Base-by-base conservation (phyloP, 176 grass and related monocot species). In the Zizania latifolia region DNA sequence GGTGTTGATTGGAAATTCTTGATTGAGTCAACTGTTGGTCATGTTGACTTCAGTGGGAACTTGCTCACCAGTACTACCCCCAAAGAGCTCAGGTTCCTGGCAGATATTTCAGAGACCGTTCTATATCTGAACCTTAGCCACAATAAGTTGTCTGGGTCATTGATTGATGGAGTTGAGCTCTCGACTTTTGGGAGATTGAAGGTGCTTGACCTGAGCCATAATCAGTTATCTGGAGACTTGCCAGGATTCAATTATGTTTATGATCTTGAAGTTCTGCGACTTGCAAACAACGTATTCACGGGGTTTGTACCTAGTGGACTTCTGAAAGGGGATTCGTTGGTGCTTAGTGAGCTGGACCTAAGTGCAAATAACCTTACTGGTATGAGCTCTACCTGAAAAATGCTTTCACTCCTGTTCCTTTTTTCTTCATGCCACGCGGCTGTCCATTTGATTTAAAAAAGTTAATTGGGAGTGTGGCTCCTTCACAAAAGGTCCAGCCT, bases 201-300 rank as follows among this genome's bases (percentile, higher is more conserved):
- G 69, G 92, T 99, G 72, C 78, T 99, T 84, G 95, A 99, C 88
- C 74, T 99, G 35, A 94, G 95, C 68, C 86, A 87, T 69, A 99
- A 99, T 78, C 82, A 79, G 68, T 75, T 99, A 53, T 90, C 76
- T 28, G 95, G 95, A 28, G 95, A 99, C 59, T 85, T 99, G 9
- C 95, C 95, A n/a, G 95, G 95, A 17, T 99, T 99, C 82, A 92
- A 99, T 85, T 99, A 99, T 92, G 92, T 99, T 9, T 99, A 99
- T 58, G 95, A 99, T 82, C 92, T 99, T 0, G 95, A 99, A 81
- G 82, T 94, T 88, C 68, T 99, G 72, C 82, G 92, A 46, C 82
- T 99, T 4, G 86, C 82, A 57, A 92, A 88, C 77, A 99, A 99
- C 59, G 85, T 43, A 15, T 99, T 99, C 72, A 90, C 86, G 71